These are phyloP conservation scores for Carpinus viminea DNA, from an alignment of 306 rosid genomes.

Conservation along the genomic window DNA sequence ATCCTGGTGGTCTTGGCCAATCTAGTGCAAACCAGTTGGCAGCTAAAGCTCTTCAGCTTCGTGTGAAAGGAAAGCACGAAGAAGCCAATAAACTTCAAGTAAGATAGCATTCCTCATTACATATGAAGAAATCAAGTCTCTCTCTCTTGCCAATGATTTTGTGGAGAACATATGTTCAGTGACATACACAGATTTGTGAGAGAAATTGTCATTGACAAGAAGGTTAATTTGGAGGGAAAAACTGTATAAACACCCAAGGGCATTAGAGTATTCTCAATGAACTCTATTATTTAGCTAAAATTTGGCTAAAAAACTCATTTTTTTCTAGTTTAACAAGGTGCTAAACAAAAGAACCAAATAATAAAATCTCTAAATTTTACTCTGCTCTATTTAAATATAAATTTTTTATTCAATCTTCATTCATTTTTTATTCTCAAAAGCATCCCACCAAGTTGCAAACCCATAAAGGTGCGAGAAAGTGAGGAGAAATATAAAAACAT, in stretches of 20 bases:
- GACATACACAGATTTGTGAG: background rate
- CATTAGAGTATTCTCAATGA: background rate
- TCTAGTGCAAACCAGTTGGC: constrained; percentile 81
- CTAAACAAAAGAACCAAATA: too few species aligned
- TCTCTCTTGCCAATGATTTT: background rate
- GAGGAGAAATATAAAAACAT: too few species aligned
- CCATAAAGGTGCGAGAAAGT: too few species aligned
- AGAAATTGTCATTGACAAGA: background rate
- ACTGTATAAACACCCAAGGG: background rate
- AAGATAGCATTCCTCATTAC: constrained; percentile 18
- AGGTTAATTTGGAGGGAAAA: background rate
- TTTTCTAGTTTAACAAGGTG: too few species aligned
- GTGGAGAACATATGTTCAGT: background rate
- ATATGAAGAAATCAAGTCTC: background rate
- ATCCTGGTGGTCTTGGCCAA: constrained; percentile 33
- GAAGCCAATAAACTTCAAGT: constrained; percentile 88
- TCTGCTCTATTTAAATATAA: too few species aligned
- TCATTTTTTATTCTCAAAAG: too few species aligned
- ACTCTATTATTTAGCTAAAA: too few species aligned
- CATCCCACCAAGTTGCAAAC: too few species aligned
- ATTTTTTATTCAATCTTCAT: too few species aligned
- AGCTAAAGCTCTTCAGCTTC: constrained; percentile 95
- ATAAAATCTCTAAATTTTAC: too few species aligned
- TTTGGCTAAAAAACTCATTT: too few species aligned
- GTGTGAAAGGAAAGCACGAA: constrained; percentile 84